Conservation (phyloP, 1,139 yeast genomes). For the Saccharomyces hybrid region DNA sequence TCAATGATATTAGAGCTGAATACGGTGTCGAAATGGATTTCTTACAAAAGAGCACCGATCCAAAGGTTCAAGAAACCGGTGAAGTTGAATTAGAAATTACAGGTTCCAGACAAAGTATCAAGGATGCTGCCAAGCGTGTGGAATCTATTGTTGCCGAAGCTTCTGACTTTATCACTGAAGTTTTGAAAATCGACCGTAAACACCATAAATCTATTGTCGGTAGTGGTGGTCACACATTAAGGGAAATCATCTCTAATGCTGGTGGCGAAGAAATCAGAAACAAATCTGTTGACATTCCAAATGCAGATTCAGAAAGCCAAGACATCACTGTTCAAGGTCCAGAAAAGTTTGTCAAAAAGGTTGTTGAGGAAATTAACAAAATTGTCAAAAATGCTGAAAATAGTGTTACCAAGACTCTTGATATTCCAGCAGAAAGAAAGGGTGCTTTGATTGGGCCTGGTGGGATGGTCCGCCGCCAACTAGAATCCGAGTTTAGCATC, state of each 20-base stretch:
- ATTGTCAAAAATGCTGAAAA: constrained; percentile 63
- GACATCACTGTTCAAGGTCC: constrained; percentile 69
- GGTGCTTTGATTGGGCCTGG: constrained; percentile 74
- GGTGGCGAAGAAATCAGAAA: constrained; percentile 55
- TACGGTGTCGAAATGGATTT: constrained; percentile 71
- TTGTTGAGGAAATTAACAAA: constrained; percentile 55
- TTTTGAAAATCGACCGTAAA: constrained; percentile 62
- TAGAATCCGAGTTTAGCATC: constrained; percentile 66
- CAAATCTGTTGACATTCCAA: constrained; percentile 68
- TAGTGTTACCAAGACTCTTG: constrained; percentile 48
- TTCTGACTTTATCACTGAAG: constrained; percentile 55
- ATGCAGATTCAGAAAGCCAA: constrained; percentile 55
- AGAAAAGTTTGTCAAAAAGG: constrained; percentile 60
- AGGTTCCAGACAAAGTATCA: constrained; percentile 77
- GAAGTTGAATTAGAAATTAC: constrained; percentile 58
- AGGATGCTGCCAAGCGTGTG: constrained; percentile 61
- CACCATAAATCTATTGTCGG: constrained; percentile 80
- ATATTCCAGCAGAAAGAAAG: constrained; percentile 68
- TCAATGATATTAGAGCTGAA: constrained; percentile 75
- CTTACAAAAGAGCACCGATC: constrained; percentile 39
- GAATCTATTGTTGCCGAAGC: constrained; percentile 57
- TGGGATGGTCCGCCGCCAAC: constrained; percentile 64
- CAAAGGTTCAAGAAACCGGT: constrained; percentile 36
- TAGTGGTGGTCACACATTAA: constrained; percentile 65
- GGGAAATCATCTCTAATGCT: constrained; percentile 68